Evolutionary conservation across 495 filamentous ascomycete genomes (phyloP).

Genomic region (Hypoxylon crocopeplum): DNA sequence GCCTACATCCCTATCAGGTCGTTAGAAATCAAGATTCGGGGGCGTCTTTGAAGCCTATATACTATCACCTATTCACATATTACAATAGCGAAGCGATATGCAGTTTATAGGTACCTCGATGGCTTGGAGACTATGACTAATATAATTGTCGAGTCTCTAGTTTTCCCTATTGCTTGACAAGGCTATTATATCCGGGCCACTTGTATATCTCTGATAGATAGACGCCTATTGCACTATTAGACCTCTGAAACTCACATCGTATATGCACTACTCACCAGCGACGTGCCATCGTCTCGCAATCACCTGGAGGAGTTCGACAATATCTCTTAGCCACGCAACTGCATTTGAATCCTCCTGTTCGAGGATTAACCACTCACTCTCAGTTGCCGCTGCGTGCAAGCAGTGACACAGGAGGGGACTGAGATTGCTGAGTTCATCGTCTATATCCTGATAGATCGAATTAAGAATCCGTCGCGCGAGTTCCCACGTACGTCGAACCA

Average conservation of each 20-base stretch:
- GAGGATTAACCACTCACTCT: constrained; percentile 32
- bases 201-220: constrained; percentile 29
- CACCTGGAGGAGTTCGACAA: constrained; percentile 15
- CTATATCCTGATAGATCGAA: neutral
- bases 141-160: too few species aligned
- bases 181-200: constrained; percentile 29
- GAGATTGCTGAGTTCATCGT: neutral
- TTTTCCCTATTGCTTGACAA: neutral
- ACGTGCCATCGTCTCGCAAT: constrained; percentile 30
- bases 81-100: too few species aligned
- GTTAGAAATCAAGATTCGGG: constrained; percentile 35
- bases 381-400: constrained; percentile 23
- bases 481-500: constrained; percentile 5
- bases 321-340: constrained; percentile 16
- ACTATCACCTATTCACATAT: too few species aligned
- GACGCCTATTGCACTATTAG: constrained; percentile 10
- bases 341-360: constrained; percentile 19
- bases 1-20: constrained; percentile 45
- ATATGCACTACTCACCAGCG: constrained; percentile 6
- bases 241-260: neutral
- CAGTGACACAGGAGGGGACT: constrained; percentile 32
- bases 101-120: too few species aligned
- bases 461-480: constrained; percentile 22
- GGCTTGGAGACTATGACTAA: too few species aligned
- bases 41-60: constrained; percentile 23